Evolutionary conservation across 805 yeast species (phyloP).

Genomic region (Candida schatavii): DNA sequence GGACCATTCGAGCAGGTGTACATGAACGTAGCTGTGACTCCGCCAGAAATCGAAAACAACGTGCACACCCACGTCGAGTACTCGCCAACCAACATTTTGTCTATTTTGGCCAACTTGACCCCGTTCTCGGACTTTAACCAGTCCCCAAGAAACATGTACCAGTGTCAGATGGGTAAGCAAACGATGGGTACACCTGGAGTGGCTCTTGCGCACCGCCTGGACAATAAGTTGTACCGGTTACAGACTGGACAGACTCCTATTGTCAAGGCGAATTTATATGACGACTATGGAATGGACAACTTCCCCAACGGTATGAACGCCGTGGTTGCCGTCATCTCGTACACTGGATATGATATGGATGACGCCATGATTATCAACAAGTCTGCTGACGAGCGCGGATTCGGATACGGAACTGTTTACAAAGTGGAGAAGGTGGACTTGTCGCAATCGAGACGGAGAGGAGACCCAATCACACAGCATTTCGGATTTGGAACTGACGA

Average conservation of each 20-base stretch:
- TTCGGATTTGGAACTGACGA: slow-evolving; percentile 92
- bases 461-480: slow-evolving; percentile 92
- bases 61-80: slow-evolving; percentile 91
- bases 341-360: slow-evolving; percentile 99
- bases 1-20: slow-evolving; percentile 99
- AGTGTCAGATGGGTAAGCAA: slow-evolving; percentile 99
- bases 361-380: slow-evolving; percentile 99
- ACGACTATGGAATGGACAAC: slow-evolving; percentile 96
- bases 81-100: slow-evolving; percentile 90
- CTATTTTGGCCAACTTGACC: slow-evolving; percentile 93
- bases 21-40: slow-evolving; percentile 93
- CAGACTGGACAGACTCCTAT: slow-evolving; percentile 97
- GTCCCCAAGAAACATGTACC: slow-evolving; percentile 99
- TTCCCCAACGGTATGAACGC: slow-evolving; percentile 99
- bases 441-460: slow-evolving; percentile 71
- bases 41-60: slow-evolving; percentile 79
- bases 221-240: slow-evolving; percentile 87
- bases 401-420: slow-evolving; percentile 95
- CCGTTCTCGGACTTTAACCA: slow-evolving; percentile 98
- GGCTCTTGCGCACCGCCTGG: slow-evolving; percentile 86
- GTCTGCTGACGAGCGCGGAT: slow-evolving; percentile 96
- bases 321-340: slow-evolving; percentile 97
- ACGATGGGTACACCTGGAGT: slow-evolving; percentile 99
- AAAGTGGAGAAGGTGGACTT: slow-evolving; percentile 92
- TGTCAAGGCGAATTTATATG: slow-evolving; percentile 89